phyloP scores from a whole-genome alignment of 331 rosid genomes.

The Cucumis variabilis region DNA sequence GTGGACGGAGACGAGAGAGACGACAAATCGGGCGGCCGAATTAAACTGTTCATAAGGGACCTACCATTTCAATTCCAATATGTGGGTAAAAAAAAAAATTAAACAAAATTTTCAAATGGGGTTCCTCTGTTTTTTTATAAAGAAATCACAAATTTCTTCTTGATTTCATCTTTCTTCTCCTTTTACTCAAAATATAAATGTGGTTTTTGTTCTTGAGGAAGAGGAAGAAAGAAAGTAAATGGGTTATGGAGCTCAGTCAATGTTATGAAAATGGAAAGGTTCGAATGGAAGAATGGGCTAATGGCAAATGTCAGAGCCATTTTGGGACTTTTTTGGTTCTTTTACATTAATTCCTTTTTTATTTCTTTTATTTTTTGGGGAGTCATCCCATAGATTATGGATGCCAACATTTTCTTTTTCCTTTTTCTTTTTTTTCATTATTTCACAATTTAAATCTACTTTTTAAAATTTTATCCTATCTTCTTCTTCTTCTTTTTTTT shows the following conservation, averaged over 20 bases:
- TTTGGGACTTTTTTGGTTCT: constrained; percentile 27
- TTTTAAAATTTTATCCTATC: neutral
- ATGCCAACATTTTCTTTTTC: neutral
- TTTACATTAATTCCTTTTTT: neutral
- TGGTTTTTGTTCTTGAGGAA: neutral
- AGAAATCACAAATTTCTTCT: neutral
- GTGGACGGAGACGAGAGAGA: constrained; percentile 60
- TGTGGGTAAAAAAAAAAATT: neutral
- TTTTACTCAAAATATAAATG: constrained; percentile 3
- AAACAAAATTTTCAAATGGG: neutral
- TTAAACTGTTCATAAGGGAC: constrained; percentile 68
- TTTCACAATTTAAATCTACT: neutral
- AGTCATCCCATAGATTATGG: neutral
- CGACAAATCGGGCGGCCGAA: constrained; percentile 94
- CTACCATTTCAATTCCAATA: constrained; percentile 32
- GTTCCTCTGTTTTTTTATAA: neutral
- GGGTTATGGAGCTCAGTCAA: constrained; percentile 19
- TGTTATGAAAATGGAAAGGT: constrained; percentile 24
- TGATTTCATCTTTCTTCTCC: neutral
- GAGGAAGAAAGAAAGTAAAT: neutral
- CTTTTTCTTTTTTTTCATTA: too few species aligned
- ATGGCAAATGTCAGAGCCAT: constrained; percentile 30
- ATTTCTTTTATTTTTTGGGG: neutral
- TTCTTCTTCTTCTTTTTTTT: neutral
- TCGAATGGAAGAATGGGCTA: constrained; percentile 25